A percentile compares a stretch with the other conserved stretches of the same genome.
Evolutionary conservation across 495 filamentous ascomycete genomes (phyloP).

Genomic region (Penicillium cataractarum): DNA sequence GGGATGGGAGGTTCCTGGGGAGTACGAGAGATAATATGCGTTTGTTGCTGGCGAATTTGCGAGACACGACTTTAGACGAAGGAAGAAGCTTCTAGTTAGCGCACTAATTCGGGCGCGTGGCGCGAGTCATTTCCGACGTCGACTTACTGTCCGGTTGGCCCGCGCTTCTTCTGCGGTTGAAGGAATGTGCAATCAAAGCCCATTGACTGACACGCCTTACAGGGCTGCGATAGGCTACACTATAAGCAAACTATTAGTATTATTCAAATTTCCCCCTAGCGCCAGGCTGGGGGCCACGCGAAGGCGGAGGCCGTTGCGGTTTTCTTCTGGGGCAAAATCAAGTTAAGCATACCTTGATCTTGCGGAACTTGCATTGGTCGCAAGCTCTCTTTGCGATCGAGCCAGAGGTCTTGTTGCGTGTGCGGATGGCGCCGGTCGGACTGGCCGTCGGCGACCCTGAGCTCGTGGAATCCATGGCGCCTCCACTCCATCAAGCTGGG

Average conservation of each 20-base stretch:
- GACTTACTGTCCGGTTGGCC: conserved; percentile 48
- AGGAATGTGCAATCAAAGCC: conserved; percentile 52
- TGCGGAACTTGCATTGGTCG: conserved; percentile 50
- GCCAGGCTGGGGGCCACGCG: conserved; percentile 4
- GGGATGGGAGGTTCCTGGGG: conserved; percentile 17
- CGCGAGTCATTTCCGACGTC: conserved; percentile 2
- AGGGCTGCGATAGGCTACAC: conserved; percentile 48
- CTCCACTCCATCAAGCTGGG: conserved; percentile 21
- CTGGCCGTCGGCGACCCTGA: conserved; percentile 21
- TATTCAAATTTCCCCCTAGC: neutral
- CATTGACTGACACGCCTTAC: conserved; percentile 42
- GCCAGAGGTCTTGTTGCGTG: conserved; percentile 30
- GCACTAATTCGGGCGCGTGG: conserved; percentile 4
- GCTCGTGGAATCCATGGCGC: conserved; percentile 28
- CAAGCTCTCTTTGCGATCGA: conserved; percentile 43
- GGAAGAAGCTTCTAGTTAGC: conserved; percentile 12
- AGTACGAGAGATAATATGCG: conserved; percentile 21
- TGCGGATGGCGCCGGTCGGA: conserved; percentile 33
- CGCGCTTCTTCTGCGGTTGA: conserved; percentile 49
- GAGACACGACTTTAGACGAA: conserved; percentile 36
- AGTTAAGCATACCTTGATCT: conserved; percentile 40
- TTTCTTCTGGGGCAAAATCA: neutral
- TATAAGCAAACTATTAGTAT: conserved; percentile 26
- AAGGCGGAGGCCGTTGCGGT: conserved; percentile 9
- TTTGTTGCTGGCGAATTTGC: conserved; percentile 49